phyloP scores from a whole-genome alignment of 257 asterid species.

The Echites panduratus region DNA sequence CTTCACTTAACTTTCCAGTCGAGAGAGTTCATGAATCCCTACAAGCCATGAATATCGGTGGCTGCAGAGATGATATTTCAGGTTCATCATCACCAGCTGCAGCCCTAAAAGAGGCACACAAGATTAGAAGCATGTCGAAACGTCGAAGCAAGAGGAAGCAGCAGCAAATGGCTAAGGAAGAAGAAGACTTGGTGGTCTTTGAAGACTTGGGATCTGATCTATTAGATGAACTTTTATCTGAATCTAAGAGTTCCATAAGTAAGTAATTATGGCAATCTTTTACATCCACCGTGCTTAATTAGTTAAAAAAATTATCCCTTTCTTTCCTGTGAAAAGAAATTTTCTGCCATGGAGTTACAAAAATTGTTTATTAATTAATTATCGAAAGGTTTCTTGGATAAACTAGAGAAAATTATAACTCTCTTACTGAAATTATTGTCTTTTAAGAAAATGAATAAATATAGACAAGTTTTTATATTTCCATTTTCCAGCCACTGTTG shows the following conservation, averaged over 20 bases:
- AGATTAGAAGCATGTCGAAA: constrained; percentile 18
- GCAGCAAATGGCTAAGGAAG: constrained; percentile 2
- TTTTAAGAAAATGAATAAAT: background rate
- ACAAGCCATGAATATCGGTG: constrained; percentile 7
- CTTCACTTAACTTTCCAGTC: constrained; percentile 26
- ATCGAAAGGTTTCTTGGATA: background rate
- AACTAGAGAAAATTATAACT: background rate
- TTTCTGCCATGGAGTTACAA: background rate
- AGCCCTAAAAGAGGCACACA: constrained; percentile 29
- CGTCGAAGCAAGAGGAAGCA: constrained; percentile 6
- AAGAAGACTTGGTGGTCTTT: constrained; percentile 24
- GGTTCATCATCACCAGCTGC: constrained; percentile 35
- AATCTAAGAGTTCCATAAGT: constrained; percentile 9
- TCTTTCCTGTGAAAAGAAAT: background rate
- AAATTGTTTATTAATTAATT: background rate
- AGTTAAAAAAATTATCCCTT: too few relatives aligned
- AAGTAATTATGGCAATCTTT: too few relatives aligned
- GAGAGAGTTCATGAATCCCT: constrained; percentile 28
- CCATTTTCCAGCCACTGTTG: too few relatives aligned
- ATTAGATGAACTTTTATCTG: constrained; percentile 27
- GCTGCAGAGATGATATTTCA: constrained; percentile 5
- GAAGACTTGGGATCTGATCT: constrained; percentile 38
- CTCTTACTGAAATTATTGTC: background rate
- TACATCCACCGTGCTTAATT: too few relatives aligned
- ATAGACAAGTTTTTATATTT: too few relatives aligned